phyloP scores from a whole-genome alignment of 176 grass and related monocot genomes.

The Oryza punctata region DNA sequence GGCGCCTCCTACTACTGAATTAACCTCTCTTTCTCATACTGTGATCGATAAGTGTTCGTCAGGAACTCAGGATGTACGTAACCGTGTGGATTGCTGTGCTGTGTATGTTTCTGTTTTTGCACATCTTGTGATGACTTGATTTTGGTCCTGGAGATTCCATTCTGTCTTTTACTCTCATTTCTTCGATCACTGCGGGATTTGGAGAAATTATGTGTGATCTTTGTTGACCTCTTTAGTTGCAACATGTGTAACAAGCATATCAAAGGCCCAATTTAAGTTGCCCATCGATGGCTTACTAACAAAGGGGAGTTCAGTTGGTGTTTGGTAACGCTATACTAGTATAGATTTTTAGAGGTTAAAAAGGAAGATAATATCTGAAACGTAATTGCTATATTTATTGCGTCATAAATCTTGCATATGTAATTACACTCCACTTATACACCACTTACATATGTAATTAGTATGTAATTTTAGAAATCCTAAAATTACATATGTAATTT shows the following conservation, averaged over 20 bases:
- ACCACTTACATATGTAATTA: no score
- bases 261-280: not conserved
- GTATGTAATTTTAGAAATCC: no score
- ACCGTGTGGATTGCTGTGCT: not conserved
- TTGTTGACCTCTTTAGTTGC: not conserved
- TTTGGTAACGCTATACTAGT: no score
- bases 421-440: no score
- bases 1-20: slow-evolving; percentile 25
- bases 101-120: not conserved
- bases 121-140: not conserved
- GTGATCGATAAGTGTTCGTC: not conserved
- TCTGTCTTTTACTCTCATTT: not conserved
- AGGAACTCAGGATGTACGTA: not conserved
- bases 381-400: no score
- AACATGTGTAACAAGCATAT: no score
- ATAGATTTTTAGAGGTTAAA: no score
- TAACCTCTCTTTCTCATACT: not conserved
- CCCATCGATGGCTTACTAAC: no score
- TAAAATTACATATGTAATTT: no score
- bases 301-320: not conserved
- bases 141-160: not conserved
- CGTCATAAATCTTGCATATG: no score
- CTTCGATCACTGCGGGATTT: not conserved
- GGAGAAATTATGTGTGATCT: not conserved
- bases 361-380: no score